Evolutionary conservation across 768 basidiomycete species (phyloP), one percentile per base, ranked within the genome.

Genomic region (Atractiella rhizophila): DNA sequence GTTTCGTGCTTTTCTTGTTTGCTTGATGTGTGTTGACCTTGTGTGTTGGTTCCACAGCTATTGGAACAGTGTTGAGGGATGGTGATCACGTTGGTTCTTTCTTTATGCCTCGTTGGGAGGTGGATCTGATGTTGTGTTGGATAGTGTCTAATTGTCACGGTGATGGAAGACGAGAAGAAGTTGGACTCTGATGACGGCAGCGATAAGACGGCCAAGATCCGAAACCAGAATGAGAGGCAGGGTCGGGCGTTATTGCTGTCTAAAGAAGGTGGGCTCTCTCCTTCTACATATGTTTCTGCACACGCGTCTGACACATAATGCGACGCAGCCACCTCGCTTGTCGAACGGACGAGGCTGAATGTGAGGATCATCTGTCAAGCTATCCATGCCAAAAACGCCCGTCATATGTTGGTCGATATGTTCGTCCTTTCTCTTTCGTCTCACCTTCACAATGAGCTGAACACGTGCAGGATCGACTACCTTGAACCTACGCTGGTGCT

Each of bases 21-120:
- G 43, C 24, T 26, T 41, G 19, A 39, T 40, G 36, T 44, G 42
- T 8, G 20, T 25, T 13, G 6, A 25, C 15, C 13, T n/a, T 15
- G 37, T 34, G 35, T 34, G 41, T 27, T n/a, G n/a, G n/a, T n/a
- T n/a, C n/a, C n/a, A n/a, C n/a, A n/a, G n/a, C 42, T 9, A 86
- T 96, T 40, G 88, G 86, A 2, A 94, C 88, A 0, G 88, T 94
- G 2, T 62, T 91, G 45, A 63, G 85, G 46, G 85, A 94, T 59
- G 88, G 88, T 2, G 91, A 98, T 52, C 79, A 86, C 59, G 63
- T 45, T 26, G n/a, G 42, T 26, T 20, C 8, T 0, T 13, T 16
- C n/a, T 16, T 15, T 19, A 19, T 28, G 9, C 12, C 21, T 4
- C 4, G 4, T 6, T 13, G 25, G 4, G 34, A 10, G 8, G 34